Conservation (phyloP, 495 filamentous ascomycete species). For the Aspergillus ellipticus region DNA sequence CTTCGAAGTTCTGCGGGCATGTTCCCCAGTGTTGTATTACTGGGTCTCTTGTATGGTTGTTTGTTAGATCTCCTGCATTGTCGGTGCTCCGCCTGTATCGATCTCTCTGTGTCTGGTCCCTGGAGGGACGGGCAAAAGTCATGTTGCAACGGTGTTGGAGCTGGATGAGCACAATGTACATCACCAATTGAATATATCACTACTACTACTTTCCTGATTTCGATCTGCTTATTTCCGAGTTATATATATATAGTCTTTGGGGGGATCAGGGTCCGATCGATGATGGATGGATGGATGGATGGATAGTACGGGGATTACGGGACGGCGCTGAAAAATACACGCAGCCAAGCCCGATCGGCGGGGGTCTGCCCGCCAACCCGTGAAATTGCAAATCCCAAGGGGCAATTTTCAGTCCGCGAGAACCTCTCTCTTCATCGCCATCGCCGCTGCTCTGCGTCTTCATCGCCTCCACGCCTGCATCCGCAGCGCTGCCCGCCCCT, state of each 20-base stretch:
- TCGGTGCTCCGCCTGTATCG: no score
- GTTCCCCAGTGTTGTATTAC: conserved; percentile 37
- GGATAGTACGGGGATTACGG: no score
- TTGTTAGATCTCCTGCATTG: conserved; percentile 8
- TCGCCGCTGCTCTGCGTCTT: not conserved
- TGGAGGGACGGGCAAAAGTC: conserved; percentile 7
- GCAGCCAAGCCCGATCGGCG: not conserved
- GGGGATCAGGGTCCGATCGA: no score
- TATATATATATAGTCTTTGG: not conserved
- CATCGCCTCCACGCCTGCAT: not conserved
- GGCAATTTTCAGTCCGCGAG: conserved; percentile 7
- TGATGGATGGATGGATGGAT: no score
- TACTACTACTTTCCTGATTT: not conserved
- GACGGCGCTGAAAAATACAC: conserved; percentile 19
- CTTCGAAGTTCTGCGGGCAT: conserved; percentile 16
- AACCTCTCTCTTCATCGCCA: not conserved
- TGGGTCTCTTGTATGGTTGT: conserved; percentile 29
- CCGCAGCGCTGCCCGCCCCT: not conserved
- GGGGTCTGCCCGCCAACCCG: not conserved
- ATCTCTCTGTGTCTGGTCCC: conserved; percentile 25
- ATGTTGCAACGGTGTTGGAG: conserved; percentile 12
- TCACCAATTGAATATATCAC: conserved; percentile 12
- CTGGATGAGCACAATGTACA: conserved; percentile 15
- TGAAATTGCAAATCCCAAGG: conserved; percentile 21
- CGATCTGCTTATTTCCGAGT: not conserved